Conservation (phyloP, 768 basidiomycete species). For the Leucocoprinus leucothites region DNA sequence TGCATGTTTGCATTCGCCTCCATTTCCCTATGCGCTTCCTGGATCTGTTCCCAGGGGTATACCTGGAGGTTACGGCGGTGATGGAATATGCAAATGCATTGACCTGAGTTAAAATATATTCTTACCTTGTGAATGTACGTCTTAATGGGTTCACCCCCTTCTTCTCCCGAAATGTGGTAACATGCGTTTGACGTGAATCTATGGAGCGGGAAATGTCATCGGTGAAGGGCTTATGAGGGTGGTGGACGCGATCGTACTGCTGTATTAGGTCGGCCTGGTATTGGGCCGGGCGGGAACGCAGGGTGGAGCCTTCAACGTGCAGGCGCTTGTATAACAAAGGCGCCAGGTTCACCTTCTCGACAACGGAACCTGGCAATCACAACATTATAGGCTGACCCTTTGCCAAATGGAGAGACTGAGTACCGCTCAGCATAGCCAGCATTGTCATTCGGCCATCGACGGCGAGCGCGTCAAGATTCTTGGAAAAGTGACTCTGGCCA, state of each 20-base stretch:
- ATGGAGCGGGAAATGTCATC: constrained; percentile 8
- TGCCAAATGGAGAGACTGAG: constrained; percentile 10
- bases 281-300: constrained; percentile 67
- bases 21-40: constrained; percentile 82
- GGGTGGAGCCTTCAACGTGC: constrained; percentile 83
- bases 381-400: constrained; percentile 15
- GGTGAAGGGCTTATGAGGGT: neutral
- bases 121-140: constrained; percentile 76
- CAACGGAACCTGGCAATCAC: constrained; percentile 41
- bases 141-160: constrained; percentile 58
- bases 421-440: constrained; percentile 66
- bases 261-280: constrained; percentile 76
- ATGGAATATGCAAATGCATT: constrained; percentile 3
- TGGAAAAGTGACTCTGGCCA: constrained; percentile 68
- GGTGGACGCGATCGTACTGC: constrained; percentile 33
- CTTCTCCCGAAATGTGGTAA: constrained; percentile 52
- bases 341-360: constrained; percentile 51
- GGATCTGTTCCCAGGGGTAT: constrained; percentile 77
- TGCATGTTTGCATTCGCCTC: constrained; percentile 55
- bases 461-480: constrained; percentile 69
- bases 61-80: constrained; percentile 41
- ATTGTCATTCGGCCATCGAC: constrained; percentile 74
- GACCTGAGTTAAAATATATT: constrained; percentile 6
- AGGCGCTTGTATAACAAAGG: constrained; percentile 83
- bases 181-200: constrained; percentile 58